Evolutionary conservation across 2,329 filamentous ascomycete species (phyloP).

Genomic region (Fusarium staphyleae): DNA sequence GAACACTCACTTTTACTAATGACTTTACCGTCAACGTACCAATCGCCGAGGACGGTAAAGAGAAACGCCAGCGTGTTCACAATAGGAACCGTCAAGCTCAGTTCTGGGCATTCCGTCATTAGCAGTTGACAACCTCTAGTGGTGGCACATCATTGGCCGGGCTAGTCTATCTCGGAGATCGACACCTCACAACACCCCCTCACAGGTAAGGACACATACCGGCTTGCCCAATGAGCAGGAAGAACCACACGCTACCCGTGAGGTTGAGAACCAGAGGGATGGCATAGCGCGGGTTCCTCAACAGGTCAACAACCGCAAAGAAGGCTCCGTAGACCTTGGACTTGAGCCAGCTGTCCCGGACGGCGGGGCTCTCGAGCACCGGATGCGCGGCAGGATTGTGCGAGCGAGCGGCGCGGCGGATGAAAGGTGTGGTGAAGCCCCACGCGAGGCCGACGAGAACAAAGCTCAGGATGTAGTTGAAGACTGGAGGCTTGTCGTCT

Average conservation of each 20-base stretch:
- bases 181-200: slow-evolving; percentile 14
- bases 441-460: slow-evolving; percentile 90
- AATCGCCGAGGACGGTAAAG: slow-evolving; percentile 95
- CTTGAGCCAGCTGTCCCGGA: slow-evolving; percentile 66
- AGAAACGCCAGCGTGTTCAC: slow-evolving; percentile 93
- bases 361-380: slow-evolving; percentile 57
- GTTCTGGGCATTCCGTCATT: slow-evolving; percentile 60
- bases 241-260: slow-evolving; percentile 96
- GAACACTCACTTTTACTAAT: slow-evolving; percentile 74
- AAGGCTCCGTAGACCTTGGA: slow-evolving; percentile 68
- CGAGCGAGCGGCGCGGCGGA: slow-evolving; percentile 80
- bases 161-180: slow-evolving; percentile 19
- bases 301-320: slow-evolving; percentile 78
- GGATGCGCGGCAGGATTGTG: slow-evolving; percentile 71
- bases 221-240: slow-evolving; percentile 88
- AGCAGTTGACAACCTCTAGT: slow-evolving; percentile 11
- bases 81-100: slow-evolving; percentile 93
- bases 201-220: slow-evolving; percentile 60
- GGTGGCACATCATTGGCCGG: slow-evolving; percentile 23
- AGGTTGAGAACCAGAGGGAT: slow-evolving; percentile 86
- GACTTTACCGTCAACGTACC: slow-evolving; percentile 91
- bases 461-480: slow-evolving; percentile 90
- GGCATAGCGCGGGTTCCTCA: slow-evolving; percentile 83
- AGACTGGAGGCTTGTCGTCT: slow-evolving; percentile 56
- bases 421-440: slow-evolving; percentile 93